Conservation (phyloP, 805 yeast species). For the Soucietia sequanensis region DNA sequence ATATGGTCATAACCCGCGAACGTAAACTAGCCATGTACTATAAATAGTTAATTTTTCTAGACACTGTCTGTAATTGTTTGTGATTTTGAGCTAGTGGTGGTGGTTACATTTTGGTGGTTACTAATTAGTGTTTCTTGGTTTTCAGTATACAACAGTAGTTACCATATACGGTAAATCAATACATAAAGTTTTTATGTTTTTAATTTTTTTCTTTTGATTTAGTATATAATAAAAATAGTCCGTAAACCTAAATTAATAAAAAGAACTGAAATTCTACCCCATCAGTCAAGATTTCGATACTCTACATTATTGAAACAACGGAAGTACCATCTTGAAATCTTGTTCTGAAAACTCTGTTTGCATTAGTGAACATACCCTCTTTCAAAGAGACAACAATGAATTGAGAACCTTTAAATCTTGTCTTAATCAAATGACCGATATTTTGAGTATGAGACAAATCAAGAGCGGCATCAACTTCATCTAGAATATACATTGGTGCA, state of each 20-base stretch:
- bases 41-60: too few species aligned
- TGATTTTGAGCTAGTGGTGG: too few species aligned
- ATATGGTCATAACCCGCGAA: too few species aligned
- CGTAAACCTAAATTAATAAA: too few species aligned
- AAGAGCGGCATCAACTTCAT: slow-evolving; percentile 97
- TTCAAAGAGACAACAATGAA: slow-evolving; percentile 95
- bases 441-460: slow-evolving; percentile 97
- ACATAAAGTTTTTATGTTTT: neutral
- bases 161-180: neutral
- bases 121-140: too few species aligned
- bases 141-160: too few species aligned
- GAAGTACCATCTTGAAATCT: slow-evolving; percentile 97
- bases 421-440: slow-evolving; percentile 93
- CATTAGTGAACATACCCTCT: slow-evolving; percentile 98
- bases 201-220: neutral
- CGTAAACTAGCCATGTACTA: too few species aligned
- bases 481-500: slow-evolving; percentile 97
- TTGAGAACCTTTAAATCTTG: slow-evolving; percentile 92
- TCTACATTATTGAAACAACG: slow-evolving; percentile 70
- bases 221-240: too few species aligned
- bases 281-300: too few species aligned
- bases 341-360: slow-evolving; percentile 89
- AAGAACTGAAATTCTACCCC: too few species aligned
- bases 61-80: too few species aligned
- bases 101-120: too few species aligned